phyloP scores from a whole-genome alignment of 371 early-diverging fungal genomes.

The Sporodiniella umbellata region DNA sequence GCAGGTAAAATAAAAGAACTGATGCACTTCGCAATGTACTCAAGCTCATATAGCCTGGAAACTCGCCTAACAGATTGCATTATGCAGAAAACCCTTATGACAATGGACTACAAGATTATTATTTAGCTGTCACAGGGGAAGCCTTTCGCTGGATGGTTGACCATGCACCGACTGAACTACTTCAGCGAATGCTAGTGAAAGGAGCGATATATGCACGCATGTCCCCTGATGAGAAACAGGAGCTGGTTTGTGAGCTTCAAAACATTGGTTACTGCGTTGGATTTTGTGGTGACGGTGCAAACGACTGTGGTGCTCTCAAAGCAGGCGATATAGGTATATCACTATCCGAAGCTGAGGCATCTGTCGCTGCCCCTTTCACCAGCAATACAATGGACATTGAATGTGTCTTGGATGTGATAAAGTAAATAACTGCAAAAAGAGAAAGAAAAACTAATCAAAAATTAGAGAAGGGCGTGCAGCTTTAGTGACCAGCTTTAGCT shows the following conservation, averaged over 20 bases:
- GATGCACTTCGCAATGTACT: background rate
- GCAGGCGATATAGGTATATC: conserved; percentile 98
- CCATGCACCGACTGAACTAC: conserved; percentile 60
- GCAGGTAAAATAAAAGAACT: conserved; percentile 34
- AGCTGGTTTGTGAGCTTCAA: conserved; percentile 88
- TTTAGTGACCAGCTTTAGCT: conserved; percentile 94
- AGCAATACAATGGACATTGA: conserved; percentile 84
- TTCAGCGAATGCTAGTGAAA: conserved; percentile 84
- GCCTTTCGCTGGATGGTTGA: conserved; percentile 95
- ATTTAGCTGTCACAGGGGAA: conserved; percentile 92
- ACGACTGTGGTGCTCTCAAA: conserved; percentile 99
- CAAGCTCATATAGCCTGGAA: background rate
- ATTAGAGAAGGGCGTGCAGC: conserved; percentile 96
- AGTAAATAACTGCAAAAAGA: conserved; percentile 44
- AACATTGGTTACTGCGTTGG: conserved; percentile 88
- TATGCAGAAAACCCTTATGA: conserved; percentile 14
- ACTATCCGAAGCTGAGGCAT: conserved; percentile 95
- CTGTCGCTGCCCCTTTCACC: conserved; percentile 97
- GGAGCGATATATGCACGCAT: conserved; percentile 96
- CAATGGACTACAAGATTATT: conserved; percentile 39
- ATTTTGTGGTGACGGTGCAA: conserved; percentile 99
- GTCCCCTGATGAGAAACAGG: conserved; percentile 99
- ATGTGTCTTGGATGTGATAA: conserved; percentile 90
- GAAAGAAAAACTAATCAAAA: background rate
- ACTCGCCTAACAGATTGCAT: background rate